Percentiles rank a stretch among this genome's conserved stretches.
These are phyloP conservation scores for Scutellospora calospora DNA, from an alignment of 371 early-diverging fungal genomes.

Conservation along the genomic window DNA sequence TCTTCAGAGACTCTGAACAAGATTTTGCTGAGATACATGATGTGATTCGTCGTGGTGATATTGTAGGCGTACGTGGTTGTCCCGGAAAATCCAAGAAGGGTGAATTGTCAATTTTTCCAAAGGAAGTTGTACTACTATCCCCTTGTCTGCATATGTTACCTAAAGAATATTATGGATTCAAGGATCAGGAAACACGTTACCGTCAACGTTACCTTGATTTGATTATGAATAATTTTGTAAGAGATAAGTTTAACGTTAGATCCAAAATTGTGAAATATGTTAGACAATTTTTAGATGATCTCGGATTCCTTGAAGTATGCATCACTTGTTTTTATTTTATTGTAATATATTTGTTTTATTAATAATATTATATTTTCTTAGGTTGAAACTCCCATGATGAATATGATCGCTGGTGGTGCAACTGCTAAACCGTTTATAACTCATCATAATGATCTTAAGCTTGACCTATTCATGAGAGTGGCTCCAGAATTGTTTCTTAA, in stretches of 20 bases:
- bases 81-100: constrained; percentile 66
- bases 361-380: constrained; percentile 85
- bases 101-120: constrained; percentile 97
- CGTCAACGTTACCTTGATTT: constrained; percentile 98
- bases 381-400: constrained; percentile 97
- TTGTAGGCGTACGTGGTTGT: constrained; percentile 89
- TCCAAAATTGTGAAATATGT: constrained; percentile 83
- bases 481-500: constrained; percentile 97
- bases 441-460: constrained; percentile 78
- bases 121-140: constrained; percentile 79
- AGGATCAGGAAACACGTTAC: constrained; percentile 68
- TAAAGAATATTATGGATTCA: constrained; percentile 63
- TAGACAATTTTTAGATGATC: constrained; percentile 78
- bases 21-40: constrained; percentile 87
- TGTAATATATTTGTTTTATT: constrained; percentile 65
- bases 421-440: constrained; percentile 96
- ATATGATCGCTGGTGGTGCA: constrained; percentile 92
- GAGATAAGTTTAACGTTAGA: constrained; percentile 90
- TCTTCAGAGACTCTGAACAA: constrained; percentile 66
- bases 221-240: constrained; percentile 94
- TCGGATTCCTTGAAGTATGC: constrained; percentile 90
- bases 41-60: constrained; percentile 95
- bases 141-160: constrained; percentile 94
- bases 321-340: not conserved
- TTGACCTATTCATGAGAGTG: constrained; percentile 89